Base-by-base conservation (phyloP, 345 rosid species). In the Brassica juncea region DNA sequence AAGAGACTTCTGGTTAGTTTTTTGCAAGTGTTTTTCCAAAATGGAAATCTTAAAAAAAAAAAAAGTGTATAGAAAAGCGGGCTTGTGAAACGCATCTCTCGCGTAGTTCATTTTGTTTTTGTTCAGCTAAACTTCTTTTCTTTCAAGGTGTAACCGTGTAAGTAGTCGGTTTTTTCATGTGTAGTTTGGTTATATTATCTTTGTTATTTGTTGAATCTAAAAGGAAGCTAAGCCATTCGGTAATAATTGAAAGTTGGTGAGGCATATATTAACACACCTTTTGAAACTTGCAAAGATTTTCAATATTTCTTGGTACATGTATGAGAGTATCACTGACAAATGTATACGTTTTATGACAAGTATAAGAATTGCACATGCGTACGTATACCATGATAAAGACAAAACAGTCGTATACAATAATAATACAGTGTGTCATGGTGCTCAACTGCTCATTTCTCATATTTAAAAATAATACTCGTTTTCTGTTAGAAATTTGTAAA, bases 1-100 rank as follows among this genome's bases (percentile, higher is more conserved):
- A 58, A 66, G 80, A 76, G 61, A 32, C 72, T 44, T 81, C 73
- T 66, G 83, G 68, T 80, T 80, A 80, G 76, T 16, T 70, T 57
- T 77, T 30, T 67, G 74, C 8, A 39, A 61, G 78, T 49, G 57
- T 68, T 42, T 34, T 68, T 49, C 39, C 67, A 9, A 47, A 61
- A 54, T 57, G 72, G 65, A 37, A 68, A 32, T 47, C 3, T 9
- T 3, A 8, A 34, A 58, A 11, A 79, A 58, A 11, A 79, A 74
- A 60, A 11, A 79, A 74, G 72, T 80, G 76, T 80, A 75, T 39
- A 80, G 75, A 60, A 60, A 60, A 27, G 3, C 42, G 64, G 68
- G 15, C 11, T 47, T 37, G 70, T 34, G 23, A 68, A 74, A 68
- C 71, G 49, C 65, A n/a, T 52, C 60, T 34, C 75, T 52, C 57